These are phyloP conservation scores for Calonectria crousiana DNA, from an alignment of 2,329 filamentous ascomycete genomes.

Conservation along the genomic window DNA sequence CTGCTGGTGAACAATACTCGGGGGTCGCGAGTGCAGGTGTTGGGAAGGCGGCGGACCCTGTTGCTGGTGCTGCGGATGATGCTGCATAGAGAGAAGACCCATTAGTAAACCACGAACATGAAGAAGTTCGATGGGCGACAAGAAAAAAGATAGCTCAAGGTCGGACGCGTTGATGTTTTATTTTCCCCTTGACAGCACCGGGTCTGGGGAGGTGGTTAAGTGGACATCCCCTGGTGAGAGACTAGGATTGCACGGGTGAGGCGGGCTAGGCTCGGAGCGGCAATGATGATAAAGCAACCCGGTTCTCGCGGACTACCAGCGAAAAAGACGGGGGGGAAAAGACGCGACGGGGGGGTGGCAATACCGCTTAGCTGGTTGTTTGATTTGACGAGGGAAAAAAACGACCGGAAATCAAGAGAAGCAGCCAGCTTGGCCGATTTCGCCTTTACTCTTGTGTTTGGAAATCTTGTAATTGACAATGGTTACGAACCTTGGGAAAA, in stretches of 20 bases:
- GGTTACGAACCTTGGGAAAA: slow-evolving; percentile 36
- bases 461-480: slow-evolving; percentile 30
- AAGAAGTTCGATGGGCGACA: slow-evolving; percentile 50
- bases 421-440: slow-evolving; percentile 27
- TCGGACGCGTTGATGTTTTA: slow-evolving; percentile 65
- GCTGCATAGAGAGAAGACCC: slow-evolving; percentile 75
- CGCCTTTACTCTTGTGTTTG: slow-evolving; percentile 17
- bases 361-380: slow-evolving; percentile 44
- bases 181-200: slow-evolving; percentile 60
- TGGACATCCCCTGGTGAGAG: slow-evolving; percentile 56
- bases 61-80: slow-evolving; percentile 80
- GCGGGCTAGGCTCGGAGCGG: slow-evolving; percentile 60
- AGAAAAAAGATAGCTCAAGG: slow-evolving; percentile 53
- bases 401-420: slow-evolving; percentile 27
- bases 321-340: slow-evolving; percentile 39
- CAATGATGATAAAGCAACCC: slow-evolving; percentile 54
- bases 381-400: slow-evolving; percentile 17
- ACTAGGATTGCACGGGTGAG: slow-evolving; percentile 64
- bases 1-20: slow-evolving; percentile 80
- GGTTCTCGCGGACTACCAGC: slow-evolving; percentile 45
- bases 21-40: slow-evolving; percentile 77
- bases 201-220: slow-evolving; percentile 58
- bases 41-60: slow-evolving; percentile 77
- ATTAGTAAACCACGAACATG: slow-evolving; percentile 64
- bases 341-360: slow-evolving; percentile 42